Conservation (phyloP, 208 protist species). For the Tetramitus jugosus region DNA sequence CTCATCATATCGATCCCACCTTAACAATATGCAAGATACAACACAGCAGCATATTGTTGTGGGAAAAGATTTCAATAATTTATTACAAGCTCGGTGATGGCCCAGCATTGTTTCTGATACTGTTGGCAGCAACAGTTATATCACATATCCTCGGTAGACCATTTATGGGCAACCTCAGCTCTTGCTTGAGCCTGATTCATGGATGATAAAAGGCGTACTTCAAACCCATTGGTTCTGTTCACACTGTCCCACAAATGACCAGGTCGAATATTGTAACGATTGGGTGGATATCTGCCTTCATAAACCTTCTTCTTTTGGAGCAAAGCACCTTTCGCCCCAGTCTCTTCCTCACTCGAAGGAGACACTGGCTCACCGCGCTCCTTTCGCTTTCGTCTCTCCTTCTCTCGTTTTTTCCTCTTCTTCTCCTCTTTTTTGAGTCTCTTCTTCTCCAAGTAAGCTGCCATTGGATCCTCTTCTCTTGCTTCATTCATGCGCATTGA, state of each 20-base stretch:
- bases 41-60: too few relatives aligned
- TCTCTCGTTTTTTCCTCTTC: neutral
- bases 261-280: conserved; percentile 1
- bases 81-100: too few relatives aligned
- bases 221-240: conserved; percentile 12
- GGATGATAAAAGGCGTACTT: neutral
- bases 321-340: too few relatives aligned
- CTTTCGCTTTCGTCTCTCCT: neutral
- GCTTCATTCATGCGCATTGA: neutral
- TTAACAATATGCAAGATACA: too few relatives aligned
- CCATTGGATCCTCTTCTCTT: conserved; percentile 21
- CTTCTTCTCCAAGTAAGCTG: too few relatives aligned
- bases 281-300: neutral
- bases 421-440: neutral
- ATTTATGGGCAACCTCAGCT: neutral
- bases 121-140: too few relatives aligned
- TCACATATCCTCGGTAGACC: neutral
- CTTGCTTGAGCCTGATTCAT: neutral
- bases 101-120: too few relatives aligned
- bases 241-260: conserved; percentile 15
- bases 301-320: too few relatives aligned
- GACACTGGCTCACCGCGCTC: neutral
- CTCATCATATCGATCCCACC: too few relatives aligned
- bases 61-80: too few relatives aligned
- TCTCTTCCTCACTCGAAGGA: too few relatives aligned